Conservation (phyloP, 2,329 filamentous ascomycete genomes). For the Botrytis porri region DNA sequence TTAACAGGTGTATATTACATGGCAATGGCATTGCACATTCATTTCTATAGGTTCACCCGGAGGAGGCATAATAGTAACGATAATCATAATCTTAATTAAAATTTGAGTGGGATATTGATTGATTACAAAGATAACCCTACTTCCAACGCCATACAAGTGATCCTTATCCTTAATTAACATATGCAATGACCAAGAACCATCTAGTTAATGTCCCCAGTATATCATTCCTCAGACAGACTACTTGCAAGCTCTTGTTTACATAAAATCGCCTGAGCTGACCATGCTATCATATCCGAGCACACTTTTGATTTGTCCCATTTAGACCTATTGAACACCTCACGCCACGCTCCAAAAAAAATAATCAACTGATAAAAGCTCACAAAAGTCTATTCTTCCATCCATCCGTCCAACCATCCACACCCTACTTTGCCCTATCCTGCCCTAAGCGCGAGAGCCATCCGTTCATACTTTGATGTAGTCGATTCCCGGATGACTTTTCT, state of each 20-base stretch:
- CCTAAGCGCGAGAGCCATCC: neutral
- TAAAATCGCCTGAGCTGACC: neutral
- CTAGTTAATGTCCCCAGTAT: neutral
- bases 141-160: neutral
- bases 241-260: neutral
- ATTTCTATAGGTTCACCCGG: neutral
- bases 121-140: neutral
- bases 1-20: neutral
- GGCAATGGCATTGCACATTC: neutral
- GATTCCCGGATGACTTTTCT: neutral
- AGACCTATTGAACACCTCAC: neutral
- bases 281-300: neutral
- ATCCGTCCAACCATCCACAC: neutral
- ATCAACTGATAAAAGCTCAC: neutral
- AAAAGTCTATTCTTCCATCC: neutral
- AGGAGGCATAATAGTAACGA: neutral
- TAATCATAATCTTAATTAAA: neutral
- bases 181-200: neutral
- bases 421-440: neutral
- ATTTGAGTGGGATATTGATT: neutral
- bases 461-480: neutral
- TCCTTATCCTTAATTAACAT: neutral
- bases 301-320: neutral
- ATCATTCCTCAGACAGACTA: no score
- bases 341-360: conserved; percentile 3